Percentiles rank a stretch among this genome's conserved stretches.
These are phyloP conservation scores for Hyphopichia homilentoma DNA, from an alignment of 805 yeast genomes.

Conservation along the genomic window DNA sequence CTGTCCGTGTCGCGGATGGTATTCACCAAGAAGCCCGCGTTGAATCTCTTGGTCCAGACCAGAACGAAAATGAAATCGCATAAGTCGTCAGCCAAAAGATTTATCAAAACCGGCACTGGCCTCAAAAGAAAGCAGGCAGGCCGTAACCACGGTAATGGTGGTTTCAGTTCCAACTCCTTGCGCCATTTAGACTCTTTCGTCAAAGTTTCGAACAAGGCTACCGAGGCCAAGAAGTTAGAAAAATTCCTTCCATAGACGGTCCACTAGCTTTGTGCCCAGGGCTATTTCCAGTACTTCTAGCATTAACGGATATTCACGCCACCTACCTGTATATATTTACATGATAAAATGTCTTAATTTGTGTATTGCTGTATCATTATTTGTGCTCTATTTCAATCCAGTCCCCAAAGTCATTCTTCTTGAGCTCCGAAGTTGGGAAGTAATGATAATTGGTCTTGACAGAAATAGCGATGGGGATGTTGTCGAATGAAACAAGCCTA, in stretches of 20 bases:
- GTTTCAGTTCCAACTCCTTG: slow-evolving; percentile 67
- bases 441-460: slow-evolving; percentile 86
- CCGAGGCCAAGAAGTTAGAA: slow-evolving; percentile 57
- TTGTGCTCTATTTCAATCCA: slow-evolving; percentile 49
- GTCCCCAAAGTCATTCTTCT: slow-evolving; percentile 45
- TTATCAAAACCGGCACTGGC: slow-evolving; percentile 72
- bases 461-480: slow-evolving; percentile 81
- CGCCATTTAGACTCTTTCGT: slow-evolving; percentile 58
- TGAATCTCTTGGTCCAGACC: slow-evolving; percentile 29
- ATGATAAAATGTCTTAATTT: neutral
- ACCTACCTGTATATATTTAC: slow-evolving; percentile 1
- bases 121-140: slow-evolving; percentile 62
- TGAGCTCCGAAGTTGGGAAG: slow-evolving; percentile 68
- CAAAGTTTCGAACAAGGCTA: slow-evolving; percentile 45
- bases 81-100: slow-evolving; percentile 83
- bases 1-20: slow-evolving; percentile 1
- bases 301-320: too few species aligned
- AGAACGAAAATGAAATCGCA: slow-evolving; percentile 67
- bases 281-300: too few species aligned
- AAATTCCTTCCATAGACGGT: slow-evolving; percentile 21
- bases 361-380: slow-evolving; percentile 19
- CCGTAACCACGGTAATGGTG: slow-evolving; percentile 89
- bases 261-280: too few species aligned
- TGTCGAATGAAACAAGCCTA: slow-evolving; percentile 79
- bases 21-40: slow-evolving; percentile 16